Evolutionary conservation across 495 filamentous ascomycete species (phyloP), one percentile per base, ranked within the genome.

Genomic region (Umbilicaria muhlenbergii): DNA sequence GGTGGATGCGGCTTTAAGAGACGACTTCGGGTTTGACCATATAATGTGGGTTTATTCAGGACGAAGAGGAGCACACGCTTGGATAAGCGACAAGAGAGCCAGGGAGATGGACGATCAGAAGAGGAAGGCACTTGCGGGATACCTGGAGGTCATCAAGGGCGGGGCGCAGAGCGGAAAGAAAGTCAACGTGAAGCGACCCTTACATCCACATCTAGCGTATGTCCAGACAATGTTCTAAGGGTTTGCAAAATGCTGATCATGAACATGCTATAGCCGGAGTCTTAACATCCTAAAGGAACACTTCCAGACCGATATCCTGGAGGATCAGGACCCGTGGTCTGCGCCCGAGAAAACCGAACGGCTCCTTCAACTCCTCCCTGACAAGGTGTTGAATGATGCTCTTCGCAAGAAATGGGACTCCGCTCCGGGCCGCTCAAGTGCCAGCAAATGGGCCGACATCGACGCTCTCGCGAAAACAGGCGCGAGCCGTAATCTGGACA

Each of bases 41-140:
- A 87, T 98, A 49, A 70, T 98, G 52, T 98, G 91, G 91, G 88
- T 98, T 1, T 98, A 95, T 61, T 96, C 91, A 0, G 91, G 91
- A 32, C 81, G 91, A 56, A 75, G 91, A 75, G 91, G 91, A 60
- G 86, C 80, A 13, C 91, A 98, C 77, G 91, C 89, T 7, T 98
- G 91, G 91, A 83, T 98, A n/a, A 94, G 89, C 57, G 91, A 98
- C 60, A 81, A 80, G 46, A 75, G 77, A 38, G 91, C 87, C 3
- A 72, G 91, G 45, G 67, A 68, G 33, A 69, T 98, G 62, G 80
- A 93, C 51, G 91, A 96, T 56, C 67, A 77, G 41, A 84, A 83
- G 52, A 71, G 91, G 28, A 78, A 75, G 46, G 83, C 86, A 3
- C 73, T 98, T 37, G 84, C 85, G 3, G 75, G 79, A 7, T 96